These are phyloP conservation scores for Diaporthe amygdali DNA, from an alignment of 2,329 filamentous ascomycete species.

Conservation along the genomic window DNA sequence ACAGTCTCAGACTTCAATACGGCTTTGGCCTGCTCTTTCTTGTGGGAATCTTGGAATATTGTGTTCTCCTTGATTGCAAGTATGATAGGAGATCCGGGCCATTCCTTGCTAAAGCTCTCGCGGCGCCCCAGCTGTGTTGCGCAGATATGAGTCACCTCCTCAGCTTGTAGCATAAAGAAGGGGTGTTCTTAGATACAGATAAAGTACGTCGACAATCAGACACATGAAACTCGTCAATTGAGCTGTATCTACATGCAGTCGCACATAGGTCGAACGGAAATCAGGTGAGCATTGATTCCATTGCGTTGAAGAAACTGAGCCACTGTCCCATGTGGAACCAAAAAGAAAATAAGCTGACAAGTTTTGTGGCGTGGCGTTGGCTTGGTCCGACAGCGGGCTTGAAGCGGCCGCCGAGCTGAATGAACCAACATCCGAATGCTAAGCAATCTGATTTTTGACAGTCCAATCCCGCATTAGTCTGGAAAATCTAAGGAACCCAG, in stretches of 20 bases:
- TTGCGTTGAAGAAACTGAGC: background rate
- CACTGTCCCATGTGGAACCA: background rate
- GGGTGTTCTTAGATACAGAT: background rate
- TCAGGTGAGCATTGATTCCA: too few species aligned
- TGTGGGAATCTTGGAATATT: too few species aligned
- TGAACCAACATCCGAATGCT: background rate
- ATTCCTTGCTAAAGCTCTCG: background rate
- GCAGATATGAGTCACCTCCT: background rate
- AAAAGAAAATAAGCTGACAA: background rate
- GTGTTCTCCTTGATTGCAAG: background rate
- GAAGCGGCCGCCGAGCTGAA: conserved; percentile 6
- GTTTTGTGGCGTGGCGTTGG: background rate
- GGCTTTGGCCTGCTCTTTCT: too few species aligned
- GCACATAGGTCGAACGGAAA: too few species aligned
- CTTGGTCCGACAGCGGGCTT: background rate
- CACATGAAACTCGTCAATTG: too few species aligned
- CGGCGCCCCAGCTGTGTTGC: too few species aligned
- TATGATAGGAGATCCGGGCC: background rate
- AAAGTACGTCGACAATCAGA: background rate
- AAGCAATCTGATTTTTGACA: background rate
- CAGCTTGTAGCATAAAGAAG: background rate
- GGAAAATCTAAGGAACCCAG: background rate
- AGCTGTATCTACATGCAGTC: too few species aligned
- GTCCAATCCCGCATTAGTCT: background rate
- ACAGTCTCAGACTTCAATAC: too few species aligned